These are phyloP conservation scores for thale cress (Arabidopsis thaliana) DNA, from an alignment of 345 rosid genomes.

Conservation along the genomic window DNA sequence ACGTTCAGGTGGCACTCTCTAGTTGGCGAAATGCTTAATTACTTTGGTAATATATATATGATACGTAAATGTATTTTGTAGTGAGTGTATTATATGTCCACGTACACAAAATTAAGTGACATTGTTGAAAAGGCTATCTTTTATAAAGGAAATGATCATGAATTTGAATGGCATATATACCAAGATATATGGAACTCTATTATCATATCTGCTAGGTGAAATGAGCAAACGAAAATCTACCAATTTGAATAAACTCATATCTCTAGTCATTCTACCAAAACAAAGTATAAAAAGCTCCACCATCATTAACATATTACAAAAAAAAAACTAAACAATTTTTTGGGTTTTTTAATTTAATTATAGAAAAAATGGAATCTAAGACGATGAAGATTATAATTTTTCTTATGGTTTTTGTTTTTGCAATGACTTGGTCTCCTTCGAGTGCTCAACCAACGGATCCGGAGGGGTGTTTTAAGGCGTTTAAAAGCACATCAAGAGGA, in stretches of 20 bases:
- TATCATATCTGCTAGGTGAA: not conserved
- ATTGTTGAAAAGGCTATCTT: too few relatives aligned
- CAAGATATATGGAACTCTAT: too few relatives aligned
- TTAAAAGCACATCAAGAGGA: not conserved
- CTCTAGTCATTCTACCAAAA: not conserved
- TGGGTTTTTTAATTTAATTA: not conserved
- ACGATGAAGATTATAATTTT: not conserved
- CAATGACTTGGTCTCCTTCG: not conserved
- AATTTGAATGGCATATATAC: too few relatives aligned
- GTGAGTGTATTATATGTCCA: too few relatives aligned
- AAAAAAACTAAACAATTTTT: too few relatives aligned
- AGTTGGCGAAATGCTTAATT: too few relatives aligned
- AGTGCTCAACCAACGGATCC: constrained; percentile 21
- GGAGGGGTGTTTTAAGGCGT: not conserved
- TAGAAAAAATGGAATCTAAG: not conserved
- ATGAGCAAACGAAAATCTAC: not conserved
- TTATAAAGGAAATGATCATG: not conserved
- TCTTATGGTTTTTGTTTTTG: not conserved
- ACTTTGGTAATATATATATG: too few relatives aligned
- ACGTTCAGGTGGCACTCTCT: too few relatives aligned
- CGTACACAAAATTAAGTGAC: too few relatives aligned
- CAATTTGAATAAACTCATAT: not conserved
- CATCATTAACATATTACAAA: not conserved
- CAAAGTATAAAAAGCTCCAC: not conserved
- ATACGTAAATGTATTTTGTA: too few relatives aligned